Conservation (phyloP, 192 early-diverging fungal species). For the Diversispora epigaea region DNA sequence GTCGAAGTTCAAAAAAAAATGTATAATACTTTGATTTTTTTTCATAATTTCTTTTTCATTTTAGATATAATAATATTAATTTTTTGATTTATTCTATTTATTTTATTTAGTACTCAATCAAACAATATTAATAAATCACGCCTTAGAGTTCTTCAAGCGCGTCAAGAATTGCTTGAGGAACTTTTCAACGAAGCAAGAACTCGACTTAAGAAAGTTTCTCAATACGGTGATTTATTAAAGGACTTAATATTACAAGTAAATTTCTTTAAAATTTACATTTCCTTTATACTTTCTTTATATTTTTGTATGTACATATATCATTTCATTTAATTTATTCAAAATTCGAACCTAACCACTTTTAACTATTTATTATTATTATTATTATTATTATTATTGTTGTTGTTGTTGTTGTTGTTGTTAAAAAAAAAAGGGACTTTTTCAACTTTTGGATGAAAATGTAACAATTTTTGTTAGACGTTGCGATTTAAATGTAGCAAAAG, state of each 20-base stretch:
- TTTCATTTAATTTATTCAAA: too few species aligned
- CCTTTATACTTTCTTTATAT: too few species aligned
- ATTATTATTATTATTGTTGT: too few species aligned
- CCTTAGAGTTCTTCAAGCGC: conserved; percentile 81
- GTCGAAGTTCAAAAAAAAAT: conserved; percentile 94
- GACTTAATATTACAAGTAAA: conserved; percentile 76
- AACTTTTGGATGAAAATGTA: conserved; percentile 82
- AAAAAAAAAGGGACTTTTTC: conserved; percentile 75
- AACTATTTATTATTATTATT: too few species aligned
- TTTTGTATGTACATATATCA: too few species aligned
- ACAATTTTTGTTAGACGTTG: conserved; percentile 67
- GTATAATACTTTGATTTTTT: conserved; percentile 43
- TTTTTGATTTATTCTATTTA: background rate
- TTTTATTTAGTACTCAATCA: conserved; percentile 72
- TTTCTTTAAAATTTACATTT: background rate
- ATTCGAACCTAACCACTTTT: too few species aligned
- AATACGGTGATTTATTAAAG: conserved; percentile 65
- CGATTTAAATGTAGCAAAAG: conserved; percentile 65
- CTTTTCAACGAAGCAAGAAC: conserved; percentile 72
- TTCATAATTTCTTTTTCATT: background rate
- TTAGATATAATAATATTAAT: background rate
- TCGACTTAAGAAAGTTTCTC: conserved; percentile 58
- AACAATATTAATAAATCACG: conserved; percentile 97
- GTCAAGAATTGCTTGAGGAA: conserved; percentile 83
- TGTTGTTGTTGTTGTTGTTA: too few species aligned